These are phyloP conservation scores for Aspergillus carbonarius DNA, from an alignment of 2,329 filamentous ascomycete genomes.

Conservation along the genomic window DNA sequence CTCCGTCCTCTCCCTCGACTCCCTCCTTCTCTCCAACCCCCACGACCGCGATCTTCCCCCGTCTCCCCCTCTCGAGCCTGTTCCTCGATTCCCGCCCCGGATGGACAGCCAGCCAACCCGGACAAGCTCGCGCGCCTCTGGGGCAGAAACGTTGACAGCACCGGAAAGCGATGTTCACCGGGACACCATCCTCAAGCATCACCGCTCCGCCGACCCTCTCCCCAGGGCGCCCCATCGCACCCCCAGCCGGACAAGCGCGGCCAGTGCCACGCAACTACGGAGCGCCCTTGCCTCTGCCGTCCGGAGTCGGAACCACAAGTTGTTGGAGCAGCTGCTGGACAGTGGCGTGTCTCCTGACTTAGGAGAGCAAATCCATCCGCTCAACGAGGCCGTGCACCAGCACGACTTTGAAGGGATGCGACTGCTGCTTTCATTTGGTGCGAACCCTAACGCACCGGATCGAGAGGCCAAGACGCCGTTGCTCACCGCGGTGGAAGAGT, in stretches of 20 bases:
- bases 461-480: constrained; percentile 54
- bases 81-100: neutral
- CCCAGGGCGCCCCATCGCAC: constrained; percentile 5
- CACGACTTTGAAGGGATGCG: constrained; percentile 57
- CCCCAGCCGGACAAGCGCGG: constrained; percentile 10
- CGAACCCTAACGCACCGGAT: constrained; percentile 56
- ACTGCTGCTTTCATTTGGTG: constrained; percentile 57
- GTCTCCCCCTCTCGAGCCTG: neutral
- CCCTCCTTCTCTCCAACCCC: constrained; percentile 14
- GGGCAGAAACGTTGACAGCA: neutral
- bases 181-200: neutral
- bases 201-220: neutral
- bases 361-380: constrained; percentile 47
- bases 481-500: constrained; percentile 52
- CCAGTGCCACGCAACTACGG: constrained; percentile 4
- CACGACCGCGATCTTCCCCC: neutral
- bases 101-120: neutral
- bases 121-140: constrained; percentile 2
- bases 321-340: constrained; percentile 59
- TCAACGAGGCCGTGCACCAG: constrained; percentile 55
- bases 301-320: constrained; percentile 56
- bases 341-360: constrained; percentile 56
- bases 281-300: constrained; percentile 54
- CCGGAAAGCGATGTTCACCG: neutral
- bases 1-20: constrained; percentile 28